Evolutionary conservation across 1,139 yeast genomes (phyloP), one percentile per base, ranked within the genome.

Genomic region (Lodderomyces jiufengensis): DNA sequence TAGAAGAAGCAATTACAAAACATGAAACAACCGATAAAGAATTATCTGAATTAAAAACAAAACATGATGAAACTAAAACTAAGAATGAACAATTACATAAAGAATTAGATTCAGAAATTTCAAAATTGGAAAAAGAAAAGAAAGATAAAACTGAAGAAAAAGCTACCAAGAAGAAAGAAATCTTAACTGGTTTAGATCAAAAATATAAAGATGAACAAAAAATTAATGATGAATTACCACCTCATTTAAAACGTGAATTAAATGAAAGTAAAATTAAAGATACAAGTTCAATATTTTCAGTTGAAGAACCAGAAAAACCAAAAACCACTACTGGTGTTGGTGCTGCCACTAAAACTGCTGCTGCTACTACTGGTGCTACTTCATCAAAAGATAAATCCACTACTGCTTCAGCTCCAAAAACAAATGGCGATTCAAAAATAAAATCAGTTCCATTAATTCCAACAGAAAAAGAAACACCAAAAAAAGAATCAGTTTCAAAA

Each of bases 161-260:
- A 51, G 50, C 52, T 18, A 29, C 48, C 12, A 56, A 63, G 43
- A 67, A 66, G 53, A 48, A 55, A 27, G 63, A 59, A 23, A 69
- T 70, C 39, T 51, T 56, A 46, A 43, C 42, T 14, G 54, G 55
- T 11, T 45, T 69, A 26, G 64, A 65, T 25, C 59, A 59, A 27
- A 54, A 55, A 47, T 69, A 69, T 21, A 61, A 61, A 44, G 69
- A 62, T 29, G 75, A 68, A 45, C 68, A 65, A 44, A 60, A 54
- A 39, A 70, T 76, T 45, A 74, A 75, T 47, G 52, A 48, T 15
- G 74, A 67, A 44, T 66, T 74, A 44, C 82, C 82, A 10, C 77
- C 70, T 34, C 81, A 76, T 54, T 61, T 76, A 49, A 63, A 61
- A 42, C 52, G 54, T 32, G 71, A 69, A 4, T 54, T 76, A 16